Evolutionary conservation across 2,329 filamentous ascomycete genomes (phyloP).

Genomic region (Pseudogymnoascus sp.): DNA sequence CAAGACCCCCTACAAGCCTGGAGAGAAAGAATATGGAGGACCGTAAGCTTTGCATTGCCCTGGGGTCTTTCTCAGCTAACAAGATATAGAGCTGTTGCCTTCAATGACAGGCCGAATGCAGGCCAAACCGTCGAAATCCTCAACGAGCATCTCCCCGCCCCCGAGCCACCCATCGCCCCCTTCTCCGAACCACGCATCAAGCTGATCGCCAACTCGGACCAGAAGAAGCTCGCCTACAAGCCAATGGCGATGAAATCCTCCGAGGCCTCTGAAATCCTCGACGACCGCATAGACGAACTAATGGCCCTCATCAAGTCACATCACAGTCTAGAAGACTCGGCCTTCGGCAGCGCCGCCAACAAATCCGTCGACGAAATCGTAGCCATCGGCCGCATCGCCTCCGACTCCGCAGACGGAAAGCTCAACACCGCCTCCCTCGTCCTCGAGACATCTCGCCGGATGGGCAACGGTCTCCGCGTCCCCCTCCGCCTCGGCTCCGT

Average conservation of each 20-base stretch:
- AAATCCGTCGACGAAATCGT: slow-evolving; percentile 82
- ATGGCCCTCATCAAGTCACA: slow-evolving; percentile 63
- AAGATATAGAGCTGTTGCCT: slow-evolving; percentile 48
- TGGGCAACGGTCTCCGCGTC: slow-evolving; percentile 73
- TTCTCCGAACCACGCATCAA: slow-evolving; percentile 72
- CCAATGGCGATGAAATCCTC: slow-evolving; percentile 91
- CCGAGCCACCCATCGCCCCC: slow-evolving; percentile 63
- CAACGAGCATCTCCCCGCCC: slow-evolving; percentile 62
- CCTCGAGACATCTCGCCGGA: slow-evolving; percentile 77
- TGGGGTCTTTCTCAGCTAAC: not conserved
- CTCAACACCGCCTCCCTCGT: slow-evolving; percentile 80
- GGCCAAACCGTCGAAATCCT: slow-evolving; percentile 79
- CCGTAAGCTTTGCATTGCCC: slow-evolving; percentile 18
- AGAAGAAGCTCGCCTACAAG: slow-evolving; percentile 86
- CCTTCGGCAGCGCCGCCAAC: slow-evolving; percentile 78
- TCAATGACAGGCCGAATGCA: slow-evolving; percentile 68
- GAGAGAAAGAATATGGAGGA: slow-evolving; percentile 17
- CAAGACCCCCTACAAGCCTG: slow-evolving; percentile 32
- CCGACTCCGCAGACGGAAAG: slow-evolving; percentile 76
- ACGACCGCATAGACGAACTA: slow-evolving; percentile 93
- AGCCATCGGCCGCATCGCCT: slow-evolving; percentile 85
- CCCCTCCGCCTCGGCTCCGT: slow-evolving; percentile 69
- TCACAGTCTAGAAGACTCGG: slow-evolving; percentile 67
- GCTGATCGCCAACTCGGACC: slow-evolving; percentile 76
- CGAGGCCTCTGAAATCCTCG: slow-evolving; percentile 84